Percentiles rank a stretch among this genome's conserved stretches.
These are phyloP conservation scores for Penicillium dipodomyicola DNA, from an alignment of 495 filamentous ascomycete genomes.

Conservation along the genomic window DNA sequence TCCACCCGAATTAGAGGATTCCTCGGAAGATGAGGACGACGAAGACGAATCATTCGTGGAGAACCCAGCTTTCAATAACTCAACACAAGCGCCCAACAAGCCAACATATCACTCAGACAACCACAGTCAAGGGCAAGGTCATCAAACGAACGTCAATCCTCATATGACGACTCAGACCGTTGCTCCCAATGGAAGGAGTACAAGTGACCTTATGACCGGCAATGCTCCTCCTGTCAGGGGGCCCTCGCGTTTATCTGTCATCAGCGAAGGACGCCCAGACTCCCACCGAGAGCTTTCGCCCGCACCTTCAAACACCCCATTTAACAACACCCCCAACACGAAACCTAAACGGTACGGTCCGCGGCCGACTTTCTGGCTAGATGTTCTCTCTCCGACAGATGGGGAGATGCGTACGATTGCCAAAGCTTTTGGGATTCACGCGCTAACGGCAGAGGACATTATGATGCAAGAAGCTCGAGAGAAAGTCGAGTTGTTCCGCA, in stretches of 20 bases:
- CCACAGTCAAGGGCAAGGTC: conserved; percentile 4
- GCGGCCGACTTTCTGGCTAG: conserved; percentile 93
- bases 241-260: conserved; percentile 29
- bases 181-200: conserved; percentile 15
- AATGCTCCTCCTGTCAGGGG: conserved; percentile 34
- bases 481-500: conserved; percentile 94
- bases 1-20: conserved; percentile 60
- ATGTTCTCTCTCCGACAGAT: conserved; percentile 85
- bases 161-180: not conserved
- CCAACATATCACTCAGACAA: not conserved
- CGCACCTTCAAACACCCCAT: conserved; percentile 21
- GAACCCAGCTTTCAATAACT: conserved; percentile 5
- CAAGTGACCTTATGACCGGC: conserved; percentile 22
- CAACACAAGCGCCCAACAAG: conserved; percentile 7
- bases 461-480: conserved; percentile 95
- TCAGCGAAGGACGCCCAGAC: conserved; percentile 36
- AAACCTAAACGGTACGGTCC: conserved; percentile 73
- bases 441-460: conserved; percentile 92
- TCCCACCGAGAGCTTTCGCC: conserved; percentile 27
- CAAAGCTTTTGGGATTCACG: conserved; percentile 92
- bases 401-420: conserved; percentile 88
- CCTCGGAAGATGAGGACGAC: conserved; percentile 62
- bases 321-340: conserved; percentile 19
- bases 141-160: conserved; percentile 10
- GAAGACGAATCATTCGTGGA: conserved; percentile 30